Conservation (phyloP, 345 rosid genomes). For the Boechera divaricarpa region DNA sequence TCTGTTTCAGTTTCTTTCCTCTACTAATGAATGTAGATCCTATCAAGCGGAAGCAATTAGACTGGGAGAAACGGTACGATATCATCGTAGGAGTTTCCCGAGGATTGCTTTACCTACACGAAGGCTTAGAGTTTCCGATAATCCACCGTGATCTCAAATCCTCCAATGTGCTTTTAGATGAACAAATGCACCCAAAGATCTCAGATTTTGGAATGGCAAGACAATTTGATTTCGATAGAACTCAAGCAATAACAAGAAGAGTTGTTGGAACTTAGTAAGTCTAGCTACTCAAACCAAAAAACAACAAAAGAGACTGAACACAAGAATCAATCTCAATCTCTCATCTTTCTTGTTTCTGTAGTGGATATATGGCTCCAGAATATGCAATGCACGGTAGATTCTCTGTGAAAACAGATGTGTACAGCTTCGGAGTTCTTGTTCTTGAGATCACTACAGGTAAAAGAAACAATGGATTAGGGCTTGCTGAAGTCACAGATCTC, state of each 20-base stretch:
- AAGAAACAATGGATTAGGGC: slow-evolving; percentile 26
- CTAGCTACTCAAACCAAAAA: slow-evolving; percentile 3
- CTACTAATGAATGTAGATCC: slow-evolving; percentile 33
- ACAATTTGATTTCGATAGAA: slow-evolving; percentile 26
- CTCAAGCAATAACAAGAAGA: slow-evolving; percentile 34
- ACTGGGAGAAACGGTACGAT: slow-evolving; percentile 20
- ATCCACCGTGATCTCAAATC: slow-evolving; percentile 39
- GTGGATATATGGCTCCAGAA: slow-evolving; percentile 45
- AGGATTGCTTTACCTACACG: slow-evolving; percentile 42
- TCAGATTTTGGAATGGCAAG: slow-evolving; percentile 47
- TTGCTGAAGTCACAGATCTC: slow-evolving; percentile 34
- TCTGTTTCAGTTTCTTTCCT: slow-evolving; percentile 5
- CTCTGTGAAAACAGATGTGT: slow-evolving; percentile 39
- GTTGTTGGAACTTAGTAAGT: slow-evolving; percentile 43
- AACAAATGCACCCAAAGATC: slow-evolving; percentile 34
- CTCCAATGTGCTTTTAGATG: slow-evolving; percentile 35
- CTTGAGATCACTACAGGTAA: slow-evolving; percentile 41
- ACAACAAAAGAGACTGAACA: not conserved
- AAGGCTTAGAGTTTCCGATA: slow-evolving; percentile 21
- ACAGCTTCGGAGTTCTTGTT: slow-evolving; percentile 36
- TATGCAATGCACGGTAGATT: slow-evolving; percentile 41
- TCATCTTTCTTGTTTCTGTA: slow-evolving; percentile 1
- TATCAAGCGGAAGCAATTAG: slow-evolving; percentile 16
- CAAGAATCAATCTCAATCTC: not conserved
- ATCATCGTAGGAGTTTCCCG: slow-evolving; percentile 38